Evolutionary conservation across 495 filamentous ascomycete species (phyloP), one percentile per base, ranked within the genome.

Genomic region (Penicillium parvum): DNA sequence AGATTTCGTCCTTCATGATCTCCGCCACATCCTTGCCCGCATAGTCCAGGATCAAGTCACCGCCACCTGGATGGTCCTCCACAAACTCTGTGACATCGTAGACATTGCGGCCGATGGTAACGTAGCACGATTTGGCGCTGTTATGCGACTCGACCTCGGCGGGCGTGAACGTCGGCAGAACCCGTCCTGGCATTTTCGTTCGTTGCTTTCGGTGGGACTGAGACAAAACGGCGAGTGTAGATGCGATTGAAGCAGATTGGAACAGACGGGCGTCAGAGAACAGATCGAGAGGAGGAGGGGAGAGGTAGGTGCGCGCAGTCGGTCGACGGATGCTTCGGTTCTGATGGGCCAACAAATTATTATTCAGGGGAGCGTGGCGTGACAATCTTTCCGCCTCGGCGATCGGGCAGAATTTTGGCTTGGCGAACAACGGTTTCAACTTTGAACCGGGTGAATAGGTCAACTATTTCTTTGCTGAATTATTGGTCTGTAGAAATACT

Each of bases 61-160:
- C 79, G 41, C 94, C 94, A 47, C 91, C 94, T 23, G 94, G 94
- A 62, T 99, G 94, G 45, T 85, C 80, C 34, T 84, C 75, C 40
- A 96, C 60, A 56, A 99, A 99, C 18, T 81, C 73, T 17, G 94
- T 95, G 45, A 99, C 77, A 75, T 99, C 89, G 77, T 88, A 97
- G 53, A 97, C 92, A 50, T 90, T 91, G 18, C 74, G 76, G 23
- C 88, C 92, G 30, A 96, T 63, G 0, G 87, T 90, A 50, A 99
- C 88, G 73, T 89, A 99, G 75, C 94, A 97, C 16, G 87, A 94
- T 61, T 90, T 82, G 27, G 61, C 65, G 33, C 76, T 83, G 56
- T 88, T 94, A 63, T 91, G 88, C 49, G 81, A 73, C 58, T 80
- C 78, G 50, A 99, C 81, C 60, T 97, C 87, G 44, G 81, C 76